These are phyloP conservation scores for Galerina sulciceps DNA, from an alignment of 768 basidiomycete genomes.

Conservation along the genomic window DNA sequence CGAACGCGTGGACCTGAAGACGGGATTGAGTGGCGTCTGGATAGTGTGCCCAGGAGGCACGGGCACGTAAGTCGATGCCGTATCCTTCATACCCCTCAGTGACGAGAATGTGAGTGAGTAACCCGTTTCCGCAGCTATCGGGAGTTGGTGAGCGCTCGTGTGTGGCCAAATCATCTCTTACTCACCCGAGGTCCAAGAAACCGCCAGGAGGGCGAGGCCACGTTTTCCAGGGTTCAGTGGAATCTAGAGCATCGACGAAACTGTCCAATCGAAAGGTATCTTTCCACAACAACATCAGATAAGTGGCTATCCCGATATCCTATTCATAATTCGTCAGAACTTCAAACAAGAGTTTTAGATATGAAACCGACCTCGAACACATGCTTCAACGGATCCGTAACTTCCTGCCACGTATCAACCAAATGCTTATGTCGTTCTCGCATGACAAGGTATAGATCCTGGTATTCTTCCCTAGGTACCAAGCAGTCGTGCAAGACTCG, in stretches of 20 bases:
- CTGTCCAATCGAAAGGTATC: conserved; percentile 50
- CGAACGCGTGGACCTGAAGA: conserved; percentile 72
- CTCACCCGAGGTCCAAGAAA: conserved; percentile 88
- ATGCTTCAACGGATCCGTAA: conserved; percentile 87
- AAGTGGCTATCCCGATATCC: conserved; percentile 96
- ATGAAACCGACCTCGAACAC: conserved; percentile 73
- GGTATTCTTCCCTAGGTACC: conserved; percentile 77
- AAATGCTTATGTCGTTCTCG: conserved; percentile 83
- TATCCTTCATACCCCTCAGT: conserved; percentile 84
- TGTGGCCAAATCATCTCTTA: conserved; percentile 1
- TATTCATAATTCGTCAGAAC: conserved; percentile 29
- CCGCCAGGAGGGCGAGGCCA: conserved; percentile 86
- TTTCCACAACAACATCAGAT: conserved; percentile 91
- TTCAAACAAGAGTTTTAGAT: background rate
- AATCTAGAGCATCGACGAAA: conserved; percentile 8
- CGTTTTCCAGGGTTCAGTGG: conserved; percentile 56
- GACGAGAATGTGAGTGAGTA: conserved; percentile 85
- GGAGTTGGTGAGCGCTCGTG: background rate
- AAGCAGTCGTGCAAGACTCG: conserved; percentile 84
- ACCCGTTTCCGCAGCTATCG: conserved; percentile 86
- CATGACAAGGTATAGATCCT: conserved; percentile 89
- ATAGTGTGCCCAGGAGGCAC: conserved; percentile 85
- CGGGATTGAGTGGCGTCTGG: conserved; percentile 60
- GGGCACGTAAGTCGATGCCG: conserved; percentile 86
- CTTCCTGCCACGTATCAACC: conserved; percentile 76